A percentile compares a stretch with the other conserved stretches of the same genome.
phyloP scores from a whole-genome alignment of 805 yeast genomes.

The Saccharomycopsis fermentans region DNA sequence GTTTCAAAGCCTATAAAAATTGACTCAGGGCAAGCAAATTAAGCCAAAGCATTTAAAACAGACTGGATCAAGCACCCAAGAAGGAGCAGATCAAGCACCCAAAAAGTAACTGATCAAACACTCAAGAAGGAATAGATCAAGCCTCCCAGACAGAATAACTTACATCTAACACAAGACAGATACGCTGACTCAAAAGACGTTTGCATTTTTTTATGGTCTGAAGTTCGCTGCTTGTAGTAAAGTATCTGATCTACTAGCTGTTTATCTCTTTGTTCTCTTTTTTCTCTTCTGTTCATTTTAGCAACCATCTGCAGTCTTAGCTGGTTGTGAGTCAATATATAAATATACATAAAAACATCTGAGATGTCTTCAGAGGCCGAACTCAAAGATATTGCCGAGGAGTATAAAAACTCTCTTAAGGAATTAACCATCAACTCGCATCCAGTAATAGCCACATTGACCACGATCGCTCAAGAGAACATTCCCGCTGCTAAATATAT shows the following conservation, averaged over 20 bases:
- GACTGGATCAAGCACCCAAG: too few species aligned
- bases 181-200: too few species aligned
- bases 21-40: too few species aligned
- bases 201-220: background rate
- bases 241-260: background rate
- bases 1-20: too few species aligned
- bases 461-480: conserved; percentile 81
- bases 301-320: background rate
- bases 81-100: too few species aligned
- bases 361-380: conserved; percentile 19
- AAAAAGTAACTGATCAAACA: too few species aligned
- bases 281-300: background rate
- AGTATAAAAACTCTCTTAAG: conserved; percentile 59
- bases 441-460: conserved; percentile 79
- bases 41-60: too few species aligned
- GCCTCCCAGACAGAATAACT: too few species aligned
- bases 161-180: too few species aligned
- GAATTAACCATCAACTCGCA: conserved; percentile 82
- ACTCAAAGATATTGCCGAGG: conserved; percentile 31
- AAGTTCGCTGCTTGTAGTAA: background rate
- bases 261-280: background rate
- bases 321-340: background rate
- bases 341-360: background rate
- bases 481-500: conserved; percentile 67
- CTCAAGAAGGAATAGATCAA: too few species aligned